These are phyloP conservation scores for Microcos paniculata DNA, from an alignment of 345 rosid genomes.

Conservation along the genomic window DNA sequence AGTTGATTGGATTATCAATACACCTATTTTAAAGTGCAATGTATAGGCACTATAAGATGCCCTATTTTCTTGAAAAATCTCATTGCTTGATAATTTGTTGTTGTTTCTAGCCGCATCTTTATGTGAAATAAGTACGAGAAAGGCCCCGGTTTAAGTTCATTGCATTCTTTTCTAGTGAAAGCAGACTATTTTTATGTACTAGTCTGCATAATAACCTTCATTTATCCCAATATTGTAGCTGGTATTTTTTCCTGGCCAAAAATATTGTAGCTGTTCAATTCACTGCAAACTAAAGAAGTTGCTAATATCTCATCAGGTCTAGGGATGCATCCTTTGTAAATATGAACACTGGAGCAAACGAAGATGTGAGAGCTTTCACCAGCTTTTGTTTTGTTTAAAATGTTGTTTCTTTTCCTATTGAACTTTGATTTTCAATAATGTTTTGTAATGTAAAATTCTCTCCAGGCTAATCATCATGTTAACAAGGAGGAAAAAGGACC, in stretches of 20 bases:
- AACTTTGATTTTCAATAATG: neutral
- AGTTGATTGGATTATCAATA: neutral
- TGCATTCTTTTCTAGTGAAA: neutral
- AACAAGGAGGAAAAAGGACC: constrained; percentile 49
- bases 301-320: constrained; percentile 43
- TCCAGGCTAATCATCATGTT: constrained; percentile 47
- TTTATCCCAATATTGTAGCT: no score
- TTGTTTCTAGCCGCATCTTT: neutral
- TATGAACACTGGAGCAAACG: constrained; percentile 86
- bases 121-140: neutral
- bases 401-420: neutral
- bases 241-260: no score
- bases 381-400: neutral
- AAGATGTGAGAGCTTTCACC: constrained; percentile 49
- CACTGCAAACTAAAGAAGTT: constrained; percentile 7
- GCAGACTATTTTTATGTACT: neutral
- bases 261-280: neutral
- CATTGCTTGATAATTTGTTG: neutral
- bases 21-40: neutral
- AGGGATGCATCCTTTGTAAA: constrained; percentile 71
- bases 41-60: neutral
- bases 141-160: neutral
- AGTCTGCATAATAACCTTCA: neutral
- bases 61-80: neutral
- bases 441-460: neutral